These are phyloP conservation scores for Diaporthe humulicola DNA, from an alignment of 2,329 filamentous ascomycete species.

Conservation along the genomic window DNA sequence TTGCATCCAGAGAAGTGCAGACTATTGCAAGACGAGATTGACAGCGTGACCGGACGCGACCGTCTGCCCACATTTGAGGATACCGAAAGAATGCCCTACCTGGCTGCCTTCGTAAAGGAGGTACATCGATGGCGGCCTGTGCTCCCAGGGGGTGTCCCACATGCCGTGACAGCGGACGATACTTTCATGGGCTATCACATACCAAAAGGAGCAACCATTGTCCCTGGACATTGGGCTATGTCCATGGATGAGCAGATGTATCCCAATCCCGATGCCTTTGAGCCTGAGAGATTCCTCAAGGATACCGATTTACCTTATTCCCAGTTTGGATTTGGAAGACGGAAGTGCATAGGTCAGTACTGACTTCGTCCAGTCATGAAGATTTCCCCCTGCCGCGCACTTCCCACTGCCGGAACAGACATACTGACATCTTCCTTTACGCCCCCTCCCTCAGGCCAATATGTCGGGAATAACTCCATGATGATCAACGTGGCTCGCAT, in stretches of 20 bases:
- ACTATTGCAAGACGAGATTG: conserved; percentile 56
- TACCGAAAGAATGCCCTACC: conserved; percentile 55
- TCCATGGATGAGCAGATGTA: conserved; percentile 60
- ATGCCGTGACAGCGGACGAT: conserved; percentile 57
- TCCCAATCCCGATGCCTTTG: conserved; percentile 56
- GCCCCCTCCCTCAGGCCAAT: not conserved
- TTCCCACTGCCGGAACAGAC: too few species aligned
- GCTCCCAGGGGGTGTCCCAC: conserved; percentile 55
- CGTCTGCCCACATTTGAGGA: conserved; percentile 56
- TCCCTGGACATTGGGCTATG: conserved; percentile 52
- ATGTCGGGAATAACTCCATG: conserved; percentile 2
- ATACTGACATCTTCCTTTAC: not conserved
- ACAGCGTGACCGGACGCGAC: conserved; percentile 54
- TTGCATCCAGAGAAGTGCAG: conserved; percentile 57
- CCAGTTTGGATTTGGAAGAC: conserved; percentile 16
- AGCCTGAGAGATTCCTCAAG: conserved; percentile 54
- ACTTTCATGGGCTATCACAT: conserved; percentile 59
- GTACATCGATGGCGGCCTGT: conserved; percentile 59
- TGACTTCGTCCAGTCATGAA: not conserved
- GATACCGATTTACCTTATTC: conserved; percentile 30
- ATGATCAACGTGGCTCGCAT: not conserved
- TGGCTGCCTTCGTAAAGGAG: conserved; percentile 58
- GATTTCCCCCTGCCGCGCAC: not conserved
- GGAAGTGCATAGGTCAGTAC: conserved; percentile 8
- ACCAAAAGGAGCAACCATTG: conserved; percentile 57